Conservation (phyloP, 129 eudicot species). For the Cynara cardunculus region DNA sequence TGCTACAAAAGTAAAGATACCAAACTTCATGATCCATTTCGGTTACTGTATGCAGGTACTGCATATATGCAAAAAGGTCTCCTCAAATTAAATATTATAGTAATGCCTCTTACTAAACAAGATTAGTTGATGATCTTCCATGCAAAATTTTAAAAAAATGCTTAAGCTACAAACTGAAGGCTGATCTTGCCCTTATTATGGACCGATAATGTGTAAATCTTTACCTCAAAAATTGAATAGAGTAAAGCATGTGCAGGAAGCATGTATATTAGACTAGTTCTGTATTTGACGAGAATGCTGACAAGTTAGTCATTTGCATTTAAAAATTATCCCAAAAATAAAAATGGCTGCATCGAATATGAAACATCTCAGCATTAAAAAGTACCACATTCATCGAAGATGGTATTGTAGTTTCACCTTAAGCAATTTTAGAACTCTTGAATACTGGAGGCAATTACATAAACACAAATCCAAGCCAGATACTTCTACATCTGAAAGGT, state of each 20-base stretch:
- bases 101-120: neutral
- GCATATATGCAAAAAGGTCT: neutral
- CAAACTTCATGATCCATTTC: too few species aligned
- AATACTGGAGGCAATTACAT: neutral
- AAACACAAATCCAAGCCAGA: too few species aligned
- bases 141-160: too few species aligned
- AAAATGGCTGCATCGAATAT: neutral
- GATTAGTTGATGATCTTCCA: neutral
- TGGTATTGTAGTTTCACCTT: neutral
- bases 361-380: neutral
- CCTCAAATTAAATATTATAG: neutral
- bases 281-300: neutral
- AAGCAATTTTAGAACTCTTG: neutral
- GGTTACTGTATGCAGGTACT: too few species aligned
- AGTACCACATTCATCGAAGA: neutral
- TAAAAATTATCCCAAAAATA: too few species aligned
- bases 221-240: too few species aligned
- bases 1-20: too few species aligned
- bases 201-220: too few species aligned
- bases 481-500: too few species aligned
- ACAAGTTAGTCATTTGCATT: neutral
- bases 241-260: too few species aligned
- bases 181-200: neutral
- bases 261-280: neutral
- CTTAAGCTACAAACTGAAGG: too few species aligned